phyloP scores from a whole-genome alignment of 2,329 filamentous ascomycete species.

The Alternaria sp. region DNA sequence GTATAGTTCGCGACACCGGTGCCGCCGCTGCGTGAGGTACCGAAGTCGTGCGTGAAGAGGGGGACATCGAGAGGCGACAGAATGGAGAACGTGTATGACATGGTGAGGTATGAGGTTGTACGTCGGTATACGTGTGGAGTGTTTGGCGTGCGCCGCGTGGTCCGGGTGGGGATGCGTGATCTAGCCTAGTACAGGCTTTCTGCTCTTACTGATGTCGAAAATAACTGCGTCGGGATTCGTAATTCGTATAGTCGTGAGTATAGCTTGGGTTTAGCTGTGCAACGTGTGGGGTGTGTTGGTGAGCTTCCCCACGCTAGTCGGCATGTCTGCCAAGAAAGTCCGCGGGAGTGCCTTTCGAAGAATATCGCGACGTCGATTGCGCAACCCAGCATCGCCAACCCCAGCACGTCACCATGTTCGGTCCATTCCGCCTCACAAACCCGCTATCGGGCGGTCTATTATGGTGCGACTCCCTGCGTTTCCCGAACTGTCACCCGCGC shows the following conservation, averaged over 20 bases:
- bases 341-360: constrained; percentile 35
- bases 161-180: neutral
- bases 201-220: neutral
- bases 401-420: constrained; percentile 45
- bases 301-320: constrained; percentile 33
- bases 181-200: neutral
- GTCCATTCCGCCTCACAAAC: constrained; percentile 49
- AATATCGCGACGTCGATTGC: constrained; percentile 24
- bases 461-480: constrained; percentile 34
- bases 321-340: constrained; percentile 39
- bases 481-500: neutral
- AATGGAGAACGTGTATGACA: constrained; percentile 99
- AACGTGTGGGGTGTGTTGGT: neutral
- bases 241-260: neutral
- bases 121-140: neutral
- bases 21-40: constrained; percentile 92
- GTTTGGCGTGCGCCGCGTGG: neutral
- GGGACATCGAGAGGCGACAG: constrained; percentile 95
- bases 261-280: neutral
- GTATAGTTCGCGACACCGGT: constrained; percentile 90
- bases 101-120: constrained; percentile 46
- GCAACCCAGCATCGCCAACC: constrained; percentile 10
- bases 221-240: neutral
- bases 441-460: constrained; percentile 48
- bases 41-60: constrained; percentile 96